Evolutionary conservation across 306 rosid genomes (phyloP).

Genomic region (Corylus heterophylla): DNA sequence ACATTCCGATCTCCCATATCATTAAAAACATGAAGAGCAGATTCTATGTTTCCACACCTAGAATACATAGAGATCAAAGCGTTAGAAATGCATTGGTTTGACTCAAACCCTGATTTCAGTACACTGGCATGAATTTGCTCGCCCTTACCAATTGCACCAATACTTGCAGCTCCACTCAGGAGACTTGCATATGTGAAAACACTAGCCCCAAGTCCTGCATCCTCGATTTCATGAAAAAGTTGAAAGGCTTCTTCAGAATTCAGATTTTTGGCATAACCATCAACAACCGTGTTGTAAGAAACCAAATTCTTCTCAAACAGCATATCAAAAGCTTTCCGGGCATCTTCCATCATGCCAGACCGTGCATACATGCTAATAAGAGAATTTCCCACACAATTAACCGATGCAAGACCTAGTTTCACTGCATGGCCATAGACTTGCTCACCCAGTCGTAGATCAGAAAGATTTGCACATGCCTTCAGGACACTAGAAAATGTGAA

Average conservation of each 20-base stretch:
- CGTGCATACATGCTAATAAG: slow-evolving; percentile 60
- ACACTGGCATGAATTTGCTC: slow-evolving; percentile 59
- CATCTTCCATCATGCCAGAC: slow-evolving; percentile 57
- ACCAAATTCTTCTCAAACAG: slow-evolving; percentile 55
- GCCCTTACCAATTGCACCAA: slow-evolving; percentile 53
- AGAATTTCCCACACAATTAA: slow-evolving; percentile 60
- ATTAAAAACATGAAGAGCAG: slow-evolving; percentile 52
- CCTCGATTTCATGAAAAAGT: slow-evolving; percentile 36
- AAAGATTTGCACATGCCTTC: slow-evolving; percentile 57
- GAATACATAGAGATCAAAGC: slow-evolving; percentile 70
- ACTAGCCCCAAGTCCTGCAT: slow-evolving; percentile 39
- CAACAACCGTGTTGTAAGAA: slow-evolving; percentile 31
- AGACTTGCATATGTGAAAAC: slow-evolving; percentile 62
- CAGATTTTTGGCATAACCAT: slow-evolving; percentile 32
- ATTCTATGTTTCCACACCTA: slow-evolving; percentile 61
- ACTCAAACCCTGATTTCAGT: slow-evolving; percentile 45
- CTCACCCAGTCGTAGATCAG: slow-evolving; percentile 38
- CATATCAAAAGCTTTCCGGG: slow-evolving; percentile 48
- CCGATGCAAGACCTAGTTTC: slow-evolving; percentile 42
- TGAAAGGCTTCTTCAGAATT: slow-evolving; percentile 37
- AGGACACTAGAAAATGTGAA: slow-evolving; percentile 53
- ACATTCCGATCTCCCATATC: slow-evolving; percentile 49
- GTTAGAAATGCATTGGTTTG: slow-evolving; percentile 40
- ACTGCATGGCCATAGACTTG: slow-evolving; percentile 48
- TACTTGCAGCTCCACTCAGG: slow-evolving; percentile 64